These are phyloP conservation scores for Verticillium longisporum DNA, from an alignment of 2,329 filamentous ascomycete genomes.

Conservation along the genomic window DNA sequence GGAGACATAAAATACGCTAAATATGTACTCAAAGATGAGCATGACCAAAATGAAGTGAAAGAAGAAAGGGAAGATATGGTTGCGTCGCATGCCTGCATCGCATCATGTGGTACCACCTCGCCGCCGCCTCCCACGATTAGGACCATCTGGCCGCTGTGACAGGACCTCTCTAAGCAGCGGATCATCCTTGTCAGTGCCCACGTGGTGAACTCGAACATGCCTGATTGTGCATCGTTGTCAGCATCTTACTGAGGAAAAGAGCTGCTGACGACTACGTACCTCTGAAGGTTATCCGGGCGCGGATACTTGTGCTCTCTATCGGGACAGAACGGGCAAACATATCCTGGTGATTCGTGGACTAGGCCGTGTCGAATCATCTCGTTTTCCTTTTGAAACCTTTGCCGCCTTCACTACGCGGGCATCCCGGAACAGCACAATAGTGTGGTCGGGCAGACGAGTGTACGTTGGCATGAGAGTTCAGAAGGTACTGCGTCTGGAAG, in stretches of 20 bases:
- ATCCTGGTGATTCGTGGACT: conserved; percentile 90
- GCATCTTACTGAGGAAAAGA: not conserved
- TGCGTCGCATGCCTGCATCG: not conserved
- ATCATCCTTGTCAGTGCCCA: conserved; percentile 86
- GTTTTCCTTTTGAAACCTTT: conserved; percentile 66
- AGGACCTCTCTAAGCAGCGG: conserved; percentile 74
- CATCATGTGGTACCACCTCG: conserved; percentile 37
- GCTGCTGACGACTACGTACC: conserved; percentile 45
- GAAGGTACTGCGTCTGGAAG: conserved; percentile 73
- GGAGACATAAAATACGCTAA: not conserved
- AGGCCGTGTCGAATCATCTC: conserved; percentile 73
- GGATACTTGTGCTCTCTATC: conserved; percentile 93
- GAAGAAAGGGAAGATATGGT: not conserved
- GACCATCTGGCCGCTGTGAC: conserved; percentile 77
- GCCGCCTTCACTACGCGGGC: conserved; percentile 55
- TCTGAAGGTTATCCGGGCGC: conserved; percentile 88
- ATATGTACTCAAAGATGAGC: not conserved
- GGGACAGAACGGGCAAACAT: conserved; percentile 92
- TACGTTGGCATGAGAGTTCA: conserved; percentile 74
- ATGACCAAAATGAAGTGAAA: not conserved
- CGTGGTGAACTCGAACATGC: conserved; percentile 88
- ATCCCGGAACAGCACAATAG: conserved; percentile 57
- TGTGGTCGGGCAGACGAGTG: conserved; percentile 60
- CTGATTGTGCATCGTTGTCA: conserved; percentile 33
- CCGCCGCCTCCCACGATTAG: conserved; percentile 70